Percentiles rank a stretch among this genome's conserved stretches.
Conservation (phyloP, 208 protist species). For the Sergeia podlipaevii region DNA sequence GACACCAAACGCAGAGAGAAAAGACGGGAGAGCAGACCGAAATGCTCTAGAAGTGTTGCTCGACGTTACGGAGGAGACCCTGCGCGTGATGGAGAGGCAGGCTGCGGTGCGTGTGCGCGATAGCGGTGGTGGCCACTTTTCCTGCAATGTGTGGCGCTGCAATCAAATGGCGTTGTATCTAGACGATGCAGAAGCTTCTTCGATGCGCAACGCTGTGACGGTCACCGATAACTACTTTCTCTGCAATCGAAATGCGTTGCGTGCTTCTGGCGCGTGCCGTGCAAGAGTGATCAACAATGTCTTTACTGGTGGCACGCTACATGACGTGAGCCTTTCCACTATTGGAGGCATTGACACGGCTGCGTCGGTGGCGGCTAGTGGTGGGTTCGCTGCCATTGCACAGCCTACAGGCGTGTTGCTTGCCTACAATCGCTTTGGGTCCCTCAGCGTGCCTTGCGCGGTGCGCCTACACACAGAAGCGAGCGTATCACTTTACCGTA, state of each 20-base stretch:
- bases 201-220: neutral
- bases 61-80: no score
- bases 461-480: constrained; percentile 6
- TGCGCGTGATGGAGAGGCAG: no score
- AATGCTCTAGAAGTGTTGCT: no score
- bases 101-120: constrained; percentile 19
- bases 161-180: constrained; percentile 27
- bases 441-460: constrained; percentile 1
- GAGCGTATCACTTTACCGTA: constrained; percentile 15
- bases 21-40: no score
- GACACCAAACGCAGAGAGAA: no score
- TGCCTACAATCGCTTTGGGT: constrained; percentile 35
- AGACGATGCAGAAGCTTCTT: constrained; percentile 4
- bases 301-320: constrained; percentile 12
- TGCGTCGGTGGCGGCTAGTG: neutral
- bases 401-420: constrained; percentile 14
- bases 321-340: constrained; percentile 17
- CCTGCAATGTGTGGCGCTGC: constrained; percentile 18
- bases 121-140: constrained; percentile 19
- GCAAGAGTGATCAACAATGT: constrained; percentile 21
- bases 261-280: constrained; percentile 6
- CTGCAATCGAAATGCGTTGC: constrained; percentile 16
- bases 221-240: constrained; percentile 26
- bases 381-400: neutral
- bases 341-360: neutral